These are phyloP conservation scores for Talaromyces verruculosus DNA, from an alignment of 2,329 filamentous ascomycete species.

Conservation along the genomic window DNA sequence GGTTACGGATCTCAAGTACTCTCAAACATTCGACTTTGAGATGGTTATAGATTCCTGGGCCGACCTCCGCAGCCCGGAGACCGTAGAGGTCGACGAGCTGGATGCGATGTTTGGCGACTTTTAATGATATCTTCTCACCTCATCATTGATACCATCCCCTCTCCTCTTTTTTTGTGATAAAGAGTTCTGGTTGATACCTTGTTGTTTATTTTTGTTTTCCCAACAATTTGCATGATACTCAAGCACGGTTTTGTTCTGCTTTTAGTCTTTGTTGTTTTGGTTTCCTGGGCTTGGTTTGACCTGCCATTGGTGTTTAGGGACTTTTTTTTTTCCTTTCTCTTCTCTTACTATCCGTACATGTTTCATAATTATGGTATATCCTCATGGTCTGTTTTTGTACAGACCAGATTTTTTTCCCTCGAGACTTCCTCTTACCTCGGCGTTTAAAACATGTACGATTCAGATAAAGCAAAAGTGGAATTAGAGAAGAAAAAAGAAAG, in stretches of 20 bases:
- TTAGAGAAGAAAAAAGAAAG: slow-evolving; percentile 10
- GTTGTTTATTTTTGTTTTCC: slow-evolving; percentile 20
- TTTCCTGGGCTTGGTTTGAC: slow-evolving; percentile 22
- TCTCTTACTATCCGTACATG: slow-evolving; percentile 10
- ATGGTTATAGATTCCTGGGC: slow-evolving; percentile 55
- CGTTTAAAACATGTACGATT: slow-evolving; percentile 13
- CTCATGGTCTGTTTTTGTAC: neutral
- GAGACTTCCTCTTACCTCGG: neutral
- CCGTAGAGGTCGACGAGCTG: slow-evolving; percentile 87
- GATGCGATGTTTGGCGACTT: slow-evolving; percentile 80
- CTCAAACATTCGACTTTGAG: slow-evolving; percentile 38
- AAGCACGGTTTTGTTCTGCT: slow-evolving; percentile 9
- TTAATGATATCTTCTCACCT: slow-evolving; percentile 41
- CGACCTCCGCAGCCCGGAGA: slow-evolving; percentile 73
- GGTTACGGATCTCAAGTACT: slow-evolving; percentile 46
- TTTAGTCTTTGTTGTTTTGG: slow-evolving; percentile 9
- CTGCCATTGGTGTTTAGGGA: slow-evolving; percentile 18
- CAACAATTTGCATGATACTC: slow-evolving; percentile 21
- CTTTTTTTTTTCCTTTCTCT: slow-evolving; percentile 22
- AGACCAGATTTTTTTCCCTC: neutral
- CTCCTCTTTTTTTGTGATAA: slow-evolving; percentile 19
- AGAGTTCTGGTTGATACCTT: slow-evolving; percentile 18
- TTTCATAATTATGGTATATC: neutral
- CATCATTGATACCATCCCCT: neutral
- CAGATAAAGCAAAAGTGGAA: slow-evolving; percentile 3